These are phyloP conservation scores for Clitoria ternatea DNA, from an alignment of 306 rosid genomes.

Conservation along the genomic window DNA sequence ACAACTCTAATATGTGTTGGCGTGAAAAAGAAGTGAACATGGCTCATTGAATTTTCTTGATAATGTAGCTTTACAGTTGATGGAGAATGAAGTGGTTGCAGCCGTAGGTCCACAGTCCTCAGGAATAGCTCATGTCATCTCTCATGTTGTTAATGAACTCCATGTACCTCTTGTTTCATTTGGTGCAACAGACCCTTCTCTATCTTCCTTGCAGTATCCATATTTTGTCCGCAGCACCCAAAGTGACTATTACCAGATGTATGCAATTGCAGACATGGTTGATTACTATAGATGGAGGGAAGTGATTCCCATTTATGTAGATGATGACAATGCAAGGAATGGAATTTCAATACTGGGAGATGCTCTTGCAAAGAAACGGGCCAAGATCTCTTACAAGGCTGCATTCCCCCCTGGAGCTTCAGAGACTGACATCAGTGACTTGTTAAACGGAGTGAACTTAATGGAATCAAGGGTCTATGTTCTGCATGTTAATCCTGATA, in stretches of 20 bases:
- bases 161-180: constrained; percentile 86
- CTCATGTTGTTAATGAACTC: constrained; percentile 88
- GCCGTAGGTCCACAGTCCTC: constrained; percentile 95
- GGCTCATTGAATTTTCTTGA: constrained; percentile 26
- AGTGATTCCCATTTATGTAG: constrained; percentile 78
- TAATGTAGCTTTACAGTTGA: constrained; percentile 79
- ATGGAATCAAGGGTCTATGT: constrained; percentile 93
- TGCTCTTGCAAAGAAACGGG: constrained; percentile 68
- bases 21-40: background rate
- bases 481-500: constrained; percentile 88
- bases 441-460: constrained; percentile 66
- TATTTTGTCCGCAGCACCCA: constrained; percentile 77
- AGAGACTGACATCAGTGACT: constrained; percentile 37
- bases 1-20: no score
- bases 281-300: constrained; percentile 67
- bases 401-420: constrained; percentile 60
- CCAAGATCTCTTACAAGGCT: constrained; percentile 75
- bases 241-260: constrained; percentile 75
- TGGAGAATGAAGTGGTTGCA: constrained; percentile 68
- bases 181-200: constrained; percentile 85
- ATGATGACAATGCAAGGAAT: constrained; percentile 87
- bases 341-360: constrained; percentile 78
- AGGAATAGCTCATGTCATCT: constrained; percentile 80
- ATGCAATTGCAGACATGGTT: constrained; percentile 74
- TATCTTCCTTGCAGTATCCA: constrained; percentile 74